phyloP scores from a whole-genome alignment of 768 basidiomycete genomes.

The Amanita molliuscula region DNA sequence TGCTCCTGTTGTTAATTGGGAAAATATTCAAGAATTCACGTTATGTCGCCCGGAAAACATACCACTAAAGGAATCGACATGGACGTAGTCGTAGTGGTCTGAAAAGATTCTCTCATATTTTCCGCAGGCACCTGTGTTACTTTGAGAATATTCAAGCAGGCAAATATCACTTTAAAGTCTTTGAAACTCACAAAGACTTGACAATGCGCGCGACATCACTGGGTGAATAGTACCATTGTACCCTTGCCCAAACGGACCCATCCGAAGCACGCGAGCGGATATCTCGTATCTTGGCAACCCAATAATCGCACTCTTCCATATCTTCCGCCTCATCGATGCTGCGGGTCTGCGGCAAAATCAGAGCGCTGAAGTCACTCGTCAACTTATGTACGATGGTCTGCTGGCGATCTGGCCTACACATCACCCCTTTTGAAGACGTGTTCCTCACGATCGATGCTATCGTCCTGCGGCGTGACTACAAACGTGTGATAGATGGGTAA shows the following conservation, averaged over 20 bases:
- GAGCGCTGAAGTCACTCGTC: slow-evolving; percentile 20
- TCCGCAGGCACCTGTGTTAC: slow-evolving; percentile 28
- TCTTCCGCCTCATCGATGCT: slow-evolving; percentile 17
- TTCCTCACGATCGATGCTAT: slow-evolving; percentile 14
- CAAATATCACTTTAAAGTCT: background rate
- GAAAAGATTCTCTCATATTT: slow-evolving; percentile 40
- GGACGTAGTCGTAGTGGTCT: slow-evolving; percentile 31
- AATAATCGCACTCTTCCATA: slow-evolving; percentile 25
- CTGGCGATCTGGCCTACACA: slow-evolving; percentile 18
- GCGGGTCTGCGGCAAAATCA: slow-evolving; percentile 28
- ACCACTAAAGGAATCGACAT: slow-evolving; percentile 33
- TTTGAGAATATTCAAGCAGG: slow-evolving; percentile 13
- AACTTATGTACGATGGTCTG: background rate
- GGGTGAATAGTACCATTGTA: slow-evolving; percentile 48
- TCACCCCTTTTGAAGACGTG: slow-evolving; percentile 22
- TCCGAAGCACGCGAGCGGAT: slow-evolving; percentile 25
- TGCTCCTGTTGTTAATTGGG: background rate
- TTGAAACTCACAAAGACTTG: slow-evolving; percentile 36
- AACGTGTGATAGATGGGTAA: slow-evolving; percentile 15
- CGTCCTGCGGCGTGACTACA: slow-evolving; percentile 12
- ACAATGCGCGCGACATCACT: slow-evolving; percentile 32
- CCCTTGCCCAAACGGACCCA: slow-evolving; percentile 39
- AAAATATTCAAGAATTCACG: background rate
- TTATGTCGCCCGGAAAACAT: slow-evolving; percentile 1
- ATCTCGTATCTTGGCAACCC: slow-evolving; percentile 40